These are phyloP conservation scores for Fragaria nilgerrensis DNA, from an alignment of 306 rosid genomes.

Conservation along the genomic window DNA sequence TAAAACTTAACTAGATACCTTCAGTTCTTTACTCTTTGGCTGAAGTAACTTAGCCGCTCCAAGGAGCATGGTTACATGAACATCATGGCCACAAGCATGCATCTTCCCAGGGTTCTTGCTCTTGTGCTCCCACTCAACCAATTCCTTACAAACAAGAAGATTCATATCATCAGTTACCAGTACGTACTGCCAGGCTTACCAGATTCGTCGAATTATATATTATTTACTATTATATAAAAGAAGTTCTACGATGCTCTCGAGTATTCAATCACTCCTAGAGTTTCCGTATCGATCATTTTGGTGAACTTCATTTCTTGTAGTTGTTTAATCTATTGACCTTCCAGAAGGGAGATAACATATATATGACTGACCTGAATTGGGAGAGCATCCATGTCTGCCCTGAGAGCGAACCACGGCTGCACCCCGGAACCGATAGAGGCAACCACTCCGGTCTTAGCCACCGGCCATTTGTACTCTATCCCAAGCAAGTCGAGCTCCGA, in stretches of 20 bases:
- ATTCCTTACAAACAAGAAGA: conserved; percentile 36
- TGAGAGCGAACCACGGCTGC: conserved; percentile 55
- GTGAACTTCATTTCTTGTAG: too few relatives aligned
- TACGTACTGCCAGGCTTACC: not conserved
- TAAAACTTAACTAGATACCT: conserved; percentile 24
- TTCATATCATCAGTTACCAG: not conserved
- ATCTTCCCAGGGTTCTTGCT: conserved; percentile 52
- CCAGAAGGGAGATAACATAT: not conserved
- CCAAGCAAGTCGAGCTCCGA: conserved; percentile 48
- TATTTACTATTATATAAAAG: too few relatives aligned
- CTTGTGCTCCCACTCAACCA: conserved; percentile 68
- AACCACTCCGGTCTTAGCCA: conserved; percentile 51
- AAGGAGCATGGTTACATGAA: conserved; percentile 59
- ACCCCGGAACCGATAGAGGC: conserved; percentile 45
- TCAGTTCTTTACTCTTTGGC: conserved; percentile 30
- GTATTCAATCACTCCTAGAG: not conserved
- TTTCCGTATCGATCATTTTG: too few relatives aligned
- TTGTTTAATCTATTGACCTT: not conserved
- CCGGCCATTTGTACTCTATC: conserved; percentile 49
- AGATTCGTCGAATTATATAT: not conserved
- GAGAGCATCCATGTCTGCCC: conserved; percentile 68
- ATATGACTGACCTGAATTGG: conserved; percentile 36
- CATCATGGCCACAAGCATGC: conserved; percentile 72
- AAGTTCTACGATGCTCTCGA: not conserved
- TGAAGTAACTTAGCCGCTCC: conserved; percentile 68